Evolutionary conservation across 345 rosid species (phyloP).

Genomic region (Hypericum perforatum): DNA sequence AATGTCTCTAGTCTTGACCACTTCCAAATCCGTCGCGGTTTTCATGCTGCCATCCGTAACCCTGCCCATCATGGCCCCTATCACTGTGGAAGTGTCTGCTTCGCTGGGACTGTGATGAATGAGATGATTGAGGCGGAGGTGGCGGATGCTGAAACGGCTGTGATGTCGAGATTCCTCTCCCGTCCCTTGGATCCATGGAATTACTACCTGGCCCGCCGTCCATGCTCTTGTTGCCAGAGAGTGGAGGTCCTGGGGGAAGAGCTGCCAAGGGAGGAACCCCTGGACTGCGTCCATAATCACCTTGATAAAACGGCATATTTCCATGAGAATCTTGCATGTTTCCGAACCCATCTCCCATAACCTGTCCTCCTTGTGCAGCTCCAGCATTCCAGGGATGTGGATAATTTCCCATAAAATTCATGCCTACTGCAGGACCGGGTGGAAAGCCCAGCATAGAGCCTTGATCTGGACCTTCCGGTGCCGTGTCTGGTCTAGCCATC

Average conservation of each 20-base stretch:
- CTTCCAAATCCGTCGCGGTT: constrained; percentile 55
- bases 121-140: constrained; percentile 40
- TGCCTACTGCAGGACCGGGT: constrained; percentile 39
- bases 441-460: constrained; percentile 67
- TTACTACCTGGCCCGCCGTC: constrained; percentile 31
- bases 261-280: constrained; percentile 31
- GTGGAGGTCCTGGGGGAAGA: constrained; percentile 16
- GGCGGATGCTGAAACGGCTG: constrained; percentile 38
- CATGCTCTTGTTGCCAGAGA: constrained; percentile 27
- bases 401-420: constrained; percentile 42
- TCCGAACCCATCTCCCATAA: constrained; percentile 29
- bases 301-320: constrained; percentile 36
- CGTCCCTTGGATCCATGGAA: constrained; percentile 35
- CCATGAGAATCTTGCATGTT: constrained; percentile 37
- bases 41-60: constrained; percentile 71
- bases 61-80: constrained; percentile 47
- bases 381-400: constrained; percentile 66
- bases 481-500: constrained; percentile 31
- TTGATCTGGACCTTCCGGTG: constrained; percentile 55
- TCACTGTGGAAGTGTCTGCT: constrained; percentile 45
- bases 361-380: constrained; percentile 33
- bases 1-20: constrained; percentile 37
- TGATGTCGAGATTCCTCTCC: constrained; percentile 39
- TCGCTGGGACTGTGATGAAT: constrained; percentile 34
- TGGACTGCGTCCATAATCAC: constrained; percentile 43